Evolutionary conservation across 148 eudicot genomes (phyloP).

Genomic region (Hydrangea macrophylla): DNA sequence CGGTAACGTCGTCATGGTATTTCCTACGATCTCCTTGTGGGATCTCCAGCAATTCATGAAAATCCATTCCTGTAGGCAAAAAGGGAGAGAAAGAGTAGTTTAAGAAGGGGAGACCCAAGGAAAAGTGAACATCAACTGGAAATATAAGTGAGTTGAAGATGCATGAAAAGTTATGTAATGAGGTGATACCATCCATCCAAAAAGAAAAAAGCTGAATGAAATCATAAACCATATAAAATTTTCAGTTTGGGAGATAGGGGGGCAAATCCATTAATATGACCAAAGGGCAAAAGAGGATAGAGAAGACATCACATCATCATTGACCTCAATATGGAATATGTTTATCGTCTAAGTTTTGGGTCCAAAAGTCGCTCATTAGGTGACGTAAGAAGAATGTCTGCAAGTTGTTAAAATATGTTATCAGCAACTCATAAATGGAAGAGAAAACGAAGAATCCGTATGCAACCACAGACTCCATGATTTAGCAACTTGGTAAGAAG

Average conservation of each 20-base stretch:
- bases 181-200: too few species aligned
- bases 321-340: too few species aligned
- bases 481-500: background rate
- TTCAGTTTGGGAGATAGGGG: too few species aligned
- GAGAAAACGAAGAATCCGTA: background rate
- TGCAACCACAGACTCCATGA: background rate
- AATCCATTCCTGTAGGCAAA: slow-evolving; percentile 73
- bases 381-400: too few species aligned
- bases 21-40: slow-evolving; percentile 98
- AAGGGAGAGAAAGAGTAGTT: background rate
- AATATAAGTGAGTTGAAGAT: background rate
- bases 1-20: slow-evolving; percentile 98
- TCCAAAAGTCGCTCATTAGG: too few species aligned
- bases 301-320: too few species aligned
- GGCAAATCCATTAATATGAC: too few species aligned
- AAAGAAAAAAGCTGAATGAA: too few species aligned
- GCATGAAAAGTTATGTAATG: background rate
- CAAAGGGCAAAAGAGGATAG: too few species aligned
- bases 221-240: too few species aligned
- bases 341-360: too few species aligned
- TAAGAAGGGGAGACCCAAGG: background rate
- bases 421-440: background rate
- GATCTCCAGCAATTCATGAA: slow-evolving; percentile 95
- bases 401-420: too few species aligned
- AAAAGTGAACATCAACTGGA: slow-evolving; percentile 1